Evolutionary conservation across 176 grass and related monocot genomes (phyloP).

Genomic region (Dactylis glomerata): DNA sequence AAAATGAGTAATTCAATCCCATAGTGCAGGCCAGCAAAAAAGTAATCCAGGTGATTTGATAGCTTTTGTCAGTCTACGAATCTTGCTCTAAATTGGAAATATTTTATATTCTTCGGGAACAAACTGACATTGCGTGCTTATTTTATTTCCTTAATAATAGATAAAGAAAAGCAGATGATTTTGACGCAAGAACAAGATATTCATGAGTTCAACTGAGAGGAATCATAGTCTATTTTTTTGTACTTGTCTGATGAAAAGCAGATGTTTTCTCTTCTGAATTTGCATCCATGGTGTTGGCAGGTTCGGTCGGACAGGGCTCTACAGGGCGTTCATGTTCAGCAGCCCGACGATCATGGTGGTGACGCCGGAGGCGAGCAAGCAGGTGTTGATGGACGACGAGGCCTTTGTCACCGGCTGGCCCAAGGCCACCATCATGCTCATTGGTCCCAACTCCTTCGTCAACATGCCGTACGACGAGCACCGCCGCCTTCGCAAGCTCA

Average conservation of each 20-base stretch:
- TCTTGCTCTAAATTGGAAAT: too few species aligned
- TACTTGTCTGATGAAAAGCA: not conserved
- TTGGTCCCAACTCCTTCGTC: conserved; percentile 80
- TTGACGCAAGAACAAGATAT: not conserved
- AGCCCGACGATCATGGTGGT: conserved; percentile 63
- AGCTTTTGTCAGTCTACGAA: too few species aligned
- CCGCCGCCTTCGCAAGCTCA: conserved; percentile 64
- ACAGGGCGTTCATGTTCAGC: conserved; percentile 94
- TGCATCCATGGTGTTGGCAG: conserved; percentile 26
- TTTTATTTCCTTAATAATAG: not conserved
- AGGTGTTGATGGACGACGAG: conserved; percentile 85
- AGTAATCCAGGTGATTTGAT: too few species aligned
- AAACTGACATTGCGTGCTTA: not conserved
- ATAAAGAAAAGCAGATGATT: not conserved
- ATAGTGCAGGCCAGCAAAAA: not conserved
- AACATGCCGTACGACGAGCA: conserved; percentile 71
- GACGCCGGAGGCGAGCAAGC: conserved; percentile 61
- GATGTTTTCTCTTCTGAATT: not conserved
- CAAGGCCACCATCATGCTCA: conserved; percentile 59
- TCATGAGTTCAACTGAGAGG: not conserved
- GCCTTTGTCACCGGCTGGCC: conserved; percentile 72
- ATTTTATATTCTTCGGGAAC: not conserved
- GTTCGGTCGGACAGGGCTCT: conserved; percentile 60
- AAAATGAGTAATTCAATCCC: not conserved
- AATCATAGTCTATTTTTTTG: not conserved